phyloP scores from a whole-genome alignment of 768 basidiomycete genomes.

The Lactifluus volemus region DNA sequence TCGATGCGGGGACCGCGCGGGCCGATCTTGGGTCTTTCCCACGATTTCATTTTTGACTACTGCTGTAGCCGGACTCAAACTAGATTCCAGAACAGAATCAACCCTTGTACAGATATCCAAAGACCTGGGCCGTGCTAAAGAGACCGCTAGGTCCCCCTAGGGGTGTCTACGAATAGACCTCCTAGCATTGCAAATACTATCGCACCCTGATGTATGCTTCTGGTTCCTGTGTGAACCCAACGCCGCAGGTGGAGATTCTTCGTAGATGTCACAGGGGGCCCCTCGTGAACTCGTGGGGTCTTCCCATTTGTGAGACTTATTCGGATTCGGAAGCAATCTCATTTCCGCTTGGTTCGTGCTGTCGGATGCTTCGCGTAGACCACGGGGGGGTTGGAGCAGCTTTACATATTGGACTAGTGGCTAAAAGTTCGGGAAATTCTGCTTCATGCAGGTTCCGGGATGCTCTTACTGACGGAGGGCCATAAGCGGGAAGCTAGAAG shows the following conservation, averaged over 20 bases:
- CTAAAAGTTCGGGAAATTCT: not conserved
- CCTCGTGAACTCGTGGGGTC: not conserved
- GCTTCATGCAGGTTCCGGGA: not conserved
- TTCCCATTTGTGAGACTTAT: not conserved
- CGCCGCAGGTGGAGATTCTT: not conserved
- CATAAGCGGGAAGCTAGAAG: not conserved
- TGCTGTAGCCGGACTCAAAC: not conserved
- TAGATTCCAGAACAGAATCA: not conserved
- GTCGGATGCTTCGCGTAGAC: not conserved
- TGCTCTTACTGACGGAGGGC: not conserved
- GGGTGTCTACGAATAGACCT: slow-evolving; percentile 5
- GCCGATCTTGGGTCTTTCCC: not conserved
- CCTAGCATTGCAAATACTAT: slow-evolving; percentile 10
- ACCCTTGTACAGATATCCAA: not conserved
- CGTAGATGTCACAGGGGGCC: slow-evolving; percentile 7
- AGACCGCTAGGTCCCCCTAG: not conserved
- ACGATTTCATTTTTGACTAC: not conserved
- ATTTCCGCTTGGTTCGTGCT: not conserved
- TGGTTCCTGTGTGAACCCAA: not conserved
- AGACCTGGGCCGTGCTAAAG: not conserved
- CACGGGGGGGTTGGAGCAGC: not conserved
- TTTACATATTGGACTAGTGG: not conserved
- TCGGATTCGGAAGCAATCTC: not conserved
- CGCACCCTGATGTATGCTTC: not conserved
- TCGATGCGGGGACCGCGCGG: not conserved